Conservation (phyloP, 164 flowering plant genomes). For the Cinnamomum micranthum region DNA sequence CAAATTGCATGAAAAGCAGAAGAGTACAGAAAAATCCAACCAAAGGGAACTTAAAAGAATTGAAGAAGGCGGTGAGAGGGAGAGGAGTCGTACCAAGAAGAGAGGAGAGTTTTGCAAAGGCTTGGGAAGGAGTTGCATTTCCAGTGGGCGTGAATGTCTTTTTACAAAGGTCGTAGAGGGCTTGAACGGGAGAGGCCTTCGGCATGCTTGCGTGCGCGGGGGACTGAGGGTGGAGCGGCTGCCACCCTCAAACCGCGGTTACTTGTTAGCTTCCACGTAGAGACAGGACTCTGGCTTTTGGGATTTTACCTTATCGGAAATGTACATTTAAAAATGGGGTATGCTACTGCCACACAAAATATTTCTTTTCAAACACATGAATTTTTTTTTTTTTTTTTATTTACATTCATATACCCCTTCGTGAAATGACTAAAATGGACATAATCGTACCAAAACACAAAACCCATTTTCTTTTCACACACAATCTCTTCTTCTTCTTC, state of each 20-base stretch:
- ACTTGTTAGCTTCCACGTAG: neutral
- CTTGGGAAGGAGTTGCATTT: slow-evolving; percentile 40
- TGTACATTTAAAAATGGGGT: too few relatives aligned
- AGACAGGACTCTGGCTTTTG: neutral
- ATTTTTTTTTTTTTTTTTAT: too few relatives aligned
- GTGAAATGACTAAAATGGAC: too few relatives aligned
- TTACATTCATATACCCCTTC: too few relatives aligned
- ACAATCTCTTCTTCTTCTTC: too few relatives aligned
- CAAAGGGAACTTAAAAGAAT: neutral
- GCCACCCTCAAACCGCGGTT: neutral
- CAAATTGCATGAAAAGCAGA: neutral
- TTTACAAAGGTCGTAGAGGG: slow-evolving; percentile 61
- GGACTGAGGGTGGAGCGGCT: neutral
- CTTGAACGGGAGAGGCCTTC: slow-evolving; percentile 44
- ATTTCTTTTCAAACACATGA: too few relatives aligned
- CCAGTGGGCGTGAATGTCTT: slow-evolving; percentile 49
- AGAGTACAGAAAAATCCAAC: neutral
- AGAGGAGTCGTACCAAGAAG: slow-evolving; percentile 47
- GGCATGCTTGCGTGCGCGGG: slow-evolving; percentile 14
- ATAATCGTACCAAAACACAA: too few relatives aligned
- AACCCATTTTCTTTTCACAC: too few relatives aligned
- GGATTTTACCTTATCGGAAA: neutral
- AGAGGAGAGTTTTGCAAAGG: slow-evolving; percentile 48
- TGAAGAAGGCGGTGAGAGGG: neutral
- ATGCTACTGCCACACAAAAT: too few relatives aligned